A percentile compares a stretch with the other conserved stretches of the same genome.
Evolutionary conservation across 345 rosid genomes (phyloP).

Genomic region (Lepidium sativum): DNA sequence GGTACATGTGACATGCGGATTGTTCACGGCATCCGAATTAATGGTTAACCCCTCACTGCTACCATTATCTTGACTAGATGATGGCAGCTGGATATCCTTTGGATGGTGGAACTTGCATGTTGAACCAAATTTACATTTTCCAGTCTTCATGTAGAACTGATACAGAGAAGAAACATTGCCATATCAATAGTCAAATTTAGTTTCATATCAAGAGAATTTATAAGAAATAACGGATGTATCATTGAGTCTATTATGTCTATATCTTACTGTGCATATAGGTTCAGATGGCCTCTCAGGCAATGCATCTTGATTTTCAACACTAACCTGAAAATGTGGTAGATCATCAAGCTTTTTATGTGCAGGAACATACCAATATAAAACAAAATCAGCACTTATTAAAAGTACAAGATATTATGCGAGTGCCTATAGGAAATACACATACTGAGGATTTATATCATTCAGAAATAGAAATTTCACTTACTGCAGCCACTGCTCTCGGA

Average conservation of each 20-base stretch:
- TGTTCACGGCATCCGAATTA: conserved; percentile 26
- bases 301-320: conserved; percentile 33
- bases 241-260: neutral
- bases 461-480: conserved; percentile 24
- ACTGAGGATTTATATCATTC: neutral
- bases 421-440: neutral
- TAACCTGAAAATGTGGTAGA: conserved; percentile 41
- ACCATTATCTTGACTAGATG: conserved; percentile 38
- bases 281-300: conserved; percentile 87
- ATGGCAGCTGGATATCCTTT: conserved; percentile 52
- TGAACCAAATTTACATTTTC: conserved; percentile 82
- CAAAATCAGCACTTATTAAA: conserved; percentile 3
- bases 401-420: neutral
- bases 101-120: conserved; percentile 96
- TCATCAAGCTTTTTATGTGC: conserved; percentile 13
- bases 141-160: conserved; percentile 90
- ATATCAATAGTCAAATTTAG: conserved; percentile 13
- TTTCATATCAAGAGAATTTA: neutral
- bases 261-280: conserved; percentile 76
- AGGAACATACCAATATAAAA: neutral
- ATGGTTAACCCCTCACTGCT: conserved; percentile 28
- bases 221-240: neutral
- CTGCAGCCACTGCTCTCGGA: conserved; percentile 50
- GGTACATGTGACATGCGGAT: conserved; percentile 29
- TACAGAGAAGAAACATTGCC: conserved; percentile 17